Conservation (phyloP, 2,329 filamentous ascomycete genomes). For the Chaetomiaceae sp. region DNA sequence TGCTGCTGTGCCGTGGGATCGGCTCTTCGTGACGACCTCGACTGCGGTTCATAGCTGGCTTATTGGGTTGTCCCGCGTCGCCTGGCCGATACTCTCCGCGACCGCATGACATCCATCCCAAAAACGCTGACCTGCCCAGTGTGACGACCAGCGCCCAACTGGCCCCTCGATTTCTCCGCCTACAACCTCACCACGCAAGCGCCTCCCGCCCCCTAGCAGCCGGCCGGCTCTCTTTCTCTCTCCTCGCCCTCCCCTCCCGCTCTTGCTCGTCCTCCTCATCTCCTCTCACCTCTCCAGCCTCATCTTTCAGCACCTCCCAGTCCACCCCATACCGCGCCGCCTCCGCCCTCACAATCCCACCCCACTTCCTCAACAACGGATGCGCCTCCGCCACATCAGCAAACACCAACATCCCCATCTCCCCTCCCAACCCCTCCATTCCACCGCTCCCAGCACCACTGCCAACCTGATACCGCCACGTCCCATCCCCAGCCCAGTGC, state of each 20-base stretch:
- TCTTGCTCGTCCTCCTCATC: slow-evolving; percentile 13
- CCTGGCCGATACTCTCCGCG: too few relatives aligned
- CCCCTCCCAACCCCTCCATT: slow-evolving; percentile 16
- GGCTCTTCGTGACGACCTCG: too few relatives aligned
- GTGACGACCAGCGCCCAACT: slow-evolving; percentile 1
- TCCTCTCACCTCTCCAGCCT: slow-evolving; percentile 14
- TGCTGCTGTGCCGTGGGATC: background rate
- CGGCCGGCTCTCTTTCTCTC: slow-evolving; percentile 5
- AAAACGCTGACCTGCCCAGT: background rate
- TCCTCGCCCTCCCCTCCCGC: slow-evolving; percentile 9
- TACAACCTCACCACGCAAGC: slow-evolving; percentile 25
- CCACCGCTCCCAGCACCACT: background rate
- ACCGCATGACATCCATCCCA: background rate
- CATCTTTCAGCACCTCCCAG: slow-evolving; percentile 20
- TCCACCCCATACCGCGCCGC: slow-evolving; percentile 33
- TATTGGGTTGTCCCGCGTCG: too few relatives aligned
- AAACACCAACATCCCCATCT: slow-evolving; percentile 41
- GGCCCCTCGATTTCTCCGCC: background rate
- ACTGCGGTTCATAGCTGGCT: too few relatives aligned
- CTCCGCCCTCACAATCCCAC: slow-evolving; percentile 35
- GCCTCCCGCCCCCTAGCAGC: slow-evolving; percentile 17
- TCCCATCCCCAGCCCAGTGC: slow-evolving; percentile 63
- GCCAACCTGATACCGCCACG: slow-evolving; percentile 59
- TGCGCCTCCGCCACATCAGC: slow-evolving; percentile 60
- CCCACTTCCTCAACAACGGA: slow-evolving; percentile 62